Evolutionary conservation across 495 filamentous ascomycete genomes (phyloP), one percentile per base, ranked within the genome.

Genomic region (Viridothelium virens): DNA sequence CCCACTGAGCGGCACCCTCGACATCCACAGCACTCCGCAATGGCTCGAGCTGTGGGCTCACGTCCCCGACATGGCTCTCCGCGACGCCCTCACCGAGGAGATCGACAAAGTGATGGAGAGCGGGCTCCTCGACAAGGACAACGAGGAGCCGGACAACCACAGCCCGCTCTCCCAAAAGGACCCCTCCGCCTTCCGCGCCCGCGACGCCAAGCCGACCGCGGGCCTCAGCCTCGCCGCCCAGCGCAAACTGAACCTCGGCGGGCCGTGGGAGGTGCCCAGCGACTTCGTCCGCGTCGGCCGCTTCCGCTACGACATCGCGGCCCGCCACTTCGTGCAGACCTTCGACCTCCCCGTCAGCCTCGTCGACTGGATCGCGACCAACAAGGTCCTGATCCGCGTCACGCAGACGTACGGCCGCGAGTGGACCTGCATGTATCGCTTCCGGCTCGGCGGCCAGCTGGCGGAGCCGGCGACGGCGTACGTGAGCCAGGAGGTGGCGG

Each of bases 351-450:
- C 77, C 38, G 61, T 77, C 12, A 73, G 81, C 48, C 67, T 83
- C 64, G 59, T 67, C n/a, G 61, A 63, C 5, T 56, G 66, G 2
- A 77, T 77, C 7, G 70, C 72, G 4, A 79, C 78, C 25, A 72
- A 77, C 38, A 72, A 76, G 12, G 65, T 86, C 34, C 67, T 85
- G 47, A 67, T 89, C 9, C 73, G 85, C 38, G 81, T 81, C 7
- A 71, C 75, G 38, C 80, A 70, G 41, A 87, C 85, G 70, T 83
- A 82, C 71, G 85, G 85, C 10, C 70, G 71, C 0, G 70, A 83
- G 37, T 81, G 82, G 66, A 86, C 86, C 2, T 89, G 86, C 74
- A 77, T 89, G 65, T 89, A 88, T 73, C 76, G 85, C 6, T 11
- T 59, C 25, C 33, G 53, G 14, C 53, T 59, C 53, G 10, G 5